These are phyloP conservation scores for Hypholoma sublateritium DNA, from an alignment of 768 basidiomycete species.

Conservation along the genomic window DNA sequence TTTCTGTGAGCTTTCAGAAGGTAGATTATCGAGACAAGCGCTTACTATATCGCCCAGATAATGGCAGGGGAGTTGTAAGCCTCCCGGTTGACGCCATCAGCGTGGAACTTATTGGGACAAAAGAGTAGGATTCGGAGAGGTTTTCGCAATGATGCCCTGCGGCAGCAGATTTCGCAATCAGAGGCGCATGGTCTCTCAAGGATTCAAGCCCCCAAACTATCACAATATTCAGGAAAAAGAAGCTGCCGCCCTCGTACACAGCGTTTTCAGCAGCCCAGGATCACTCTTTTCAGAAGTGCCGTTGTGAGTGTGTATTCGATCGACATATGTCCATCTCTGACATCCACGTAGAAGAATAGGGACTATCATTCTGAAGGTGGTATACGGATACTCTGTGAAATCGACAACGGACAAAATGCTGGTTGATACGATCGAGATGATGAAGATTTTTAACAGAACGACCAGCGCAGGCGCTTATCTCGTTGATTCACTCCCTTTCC, in stretches of 20 bases:
- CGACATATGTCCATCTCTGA: neutral
- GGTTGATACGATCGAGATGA: slow-evolving; percentile 41
- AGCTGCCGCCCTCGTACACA: neutral
- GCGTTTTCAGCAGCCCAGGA: neutral
- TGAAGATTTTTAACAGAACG: slow-evolving; percentile 44
- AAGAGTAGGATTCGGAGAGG: neutral
- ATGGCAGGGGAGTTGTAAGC: neutral
- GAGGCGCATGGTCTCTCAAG: neutral
- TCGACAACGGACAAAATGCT: slow-evolving; percentile 48
- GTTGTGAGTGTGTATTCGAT: neutral
- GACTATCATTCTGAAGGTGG: neutral
- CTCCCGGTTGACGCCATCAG: neutral
- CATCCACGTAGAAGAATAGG: neutral
- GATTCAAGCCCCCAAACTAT: neutral
- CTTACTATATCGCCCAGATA: neutral
- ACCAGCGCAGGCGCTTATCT: slow-evolving; percentile 33
- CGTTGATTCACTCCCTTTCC: slow-evolving; percentile 35
- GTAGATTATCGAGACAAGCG: neutral
- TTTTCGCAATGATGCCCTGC: neutral
- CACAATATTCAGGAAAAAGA: neutral
- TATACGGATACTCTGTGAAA: slow-evolving; percentile 44
- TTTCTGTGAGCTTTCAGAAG: slow-evolving; percentile 3
- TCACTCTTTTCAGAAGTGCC: neutral
- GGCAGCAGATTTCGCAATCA: neutral
- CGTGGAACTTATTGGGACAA: neutral